Base-by-base conservation (phyloP, 176 grass and related monocot genomes). In the Carex scoparia region DNA sequence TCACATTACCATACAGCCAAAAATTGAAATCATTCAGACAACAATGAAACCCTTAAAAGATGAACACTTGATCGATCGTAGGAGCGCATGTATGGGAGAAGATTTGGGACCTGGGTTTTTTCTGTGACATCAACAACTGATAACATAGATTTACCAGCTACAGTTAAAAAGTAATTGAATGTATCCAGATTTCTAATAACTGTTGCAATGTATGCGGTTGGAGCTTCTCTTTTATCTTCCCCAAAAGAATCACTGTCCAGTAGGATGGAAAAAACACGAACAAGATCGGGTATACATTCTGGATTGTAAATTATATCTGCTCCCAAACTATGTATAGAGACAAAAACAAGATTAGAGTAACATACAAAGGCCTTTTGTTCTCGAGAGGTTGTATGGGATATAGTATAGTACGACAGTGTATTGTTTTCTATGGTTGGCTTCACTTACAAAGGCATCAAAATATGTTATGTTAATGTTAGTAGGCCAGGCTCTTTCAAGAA, bases 221-320 rank as follows among this genome's bases (percentile, higher is more conserved):
- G 90, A 75, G 13, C 80, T 87, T 83, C 86, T 5, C 19, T 62
- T 65, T 38, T 51, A 10, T 8, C 46, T 8, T 83, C 61, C 18
- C 0, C 60, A 3, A 83, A 75, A 82, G 8, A 51, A 84, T 74
- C 18, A 12, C 62, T 28, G 3, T 78, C 77, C 69, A 91, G 59
- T 79, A 95, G 71, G 61, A 84, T 61, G 3, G 79, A 89, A 61
- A 95, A 79, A 14, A 95, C 93, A 62, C 84, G 81, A 86, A 92
- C 80, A 10, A 99, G 90, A 86, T 99, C 90, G 0, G 91, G 88
- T 55, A 92, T 79, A 0, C 90, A 94, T 11, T 86, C 64, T 5
- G 93, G 96, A 49, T 99, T 88, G 7, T 99, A 99, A 44, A 99
- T 92, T 27, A 95, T 89, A 82, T 99, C 96, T 56, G 96, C 96